Conservation (phyloP, 2,329 filamentous ascomycete species). For the Aspergillus pseudoglaucus region DNA sequence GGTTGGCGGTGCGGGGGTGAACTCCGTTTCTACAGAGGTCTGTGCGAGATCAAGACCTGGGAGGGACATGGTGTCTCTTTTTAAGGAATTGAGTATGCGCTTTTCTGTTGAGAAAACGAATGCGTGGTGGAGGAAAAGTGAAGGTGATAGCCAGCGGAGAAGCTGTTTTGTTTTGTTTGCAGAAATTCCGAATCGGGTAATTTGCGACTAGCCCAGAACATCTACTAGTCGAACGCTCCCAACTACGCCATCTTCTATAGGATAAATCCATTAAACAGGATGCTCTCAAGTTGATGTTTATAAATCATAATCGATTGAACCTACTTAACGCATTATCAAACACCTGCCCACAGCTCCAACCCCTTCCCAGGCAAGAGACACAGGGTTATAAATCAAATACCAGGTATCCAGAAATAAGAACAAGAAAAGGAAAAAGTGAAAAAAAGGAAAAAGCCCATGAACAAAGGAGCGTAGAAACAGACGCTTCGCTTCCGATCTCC, state of each 20-base stretch:
- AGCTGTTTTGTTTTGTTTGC: neutral
- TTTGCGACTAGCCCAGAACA: neutral
- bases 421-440: conserved; percentile 6
- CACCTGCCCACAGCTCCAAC: neutral
- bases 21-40: conserved; percentile 45
- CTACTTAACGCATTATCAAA: neutral
- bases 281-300: neutral
- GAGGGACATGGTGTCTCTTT: conserved; percentile 56
- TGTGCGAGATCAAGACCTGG: conserved; percentile 66
- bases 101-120: neutral
- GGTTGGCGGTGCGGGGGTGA: conserved; percentile 33
- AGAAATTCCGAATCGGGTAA: neutral
- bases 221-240: too few species aligned
- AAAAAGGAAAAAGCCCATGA: conserved; percentile 6
- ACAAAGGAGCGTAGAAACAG: conserved; percentile 4
- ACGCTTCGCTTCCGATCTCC: conserved; percentile 13
- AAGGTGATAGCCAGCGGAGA: neutral
- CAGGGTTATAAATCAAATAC: conserved; percentile 15
- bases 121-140: neutral
- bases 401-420: conserved; percentile 13
- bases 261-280: too few species aligned
- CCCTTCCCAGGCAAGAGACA: conserved; percentile 3
- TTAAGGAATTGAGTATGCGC: neutral
- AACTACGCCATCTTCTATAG: too few species aligned
- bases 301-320: neutral